phyloP scores from a whole-genome alignment of 2,329 filamentous ascomycete genomes.

The Sphaceloma murrayae region DNA sequence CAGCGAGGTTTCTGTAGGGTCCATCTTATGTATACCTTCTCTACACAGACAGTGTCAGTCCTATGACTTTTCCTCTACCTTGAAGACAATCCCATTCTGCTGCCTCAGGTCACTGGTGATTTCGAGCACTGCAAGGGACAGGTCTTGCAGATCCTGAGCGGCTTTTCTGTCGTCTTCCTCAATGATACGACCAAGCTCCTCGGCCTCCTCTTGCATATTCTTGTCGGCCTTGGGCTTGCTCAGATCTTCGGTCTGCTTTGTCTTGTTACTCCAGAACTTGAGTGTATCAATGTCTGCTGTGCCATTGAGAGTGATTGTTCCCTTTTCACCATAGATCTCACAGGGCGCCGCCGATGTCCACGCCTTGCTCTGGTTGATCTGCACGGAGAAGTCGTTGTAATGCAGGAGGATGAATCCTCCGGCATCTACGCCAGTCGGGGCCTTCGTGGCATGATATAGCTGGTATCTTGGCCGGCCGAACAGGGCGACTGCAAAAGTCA shows the following conservation, averaged over 20 bases:
- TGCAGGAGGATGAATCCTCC: slow-evolving; percentile 36
- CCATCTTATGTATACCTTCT: no score
- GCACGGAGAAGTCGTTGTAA: slow-evolving; percentile 38
- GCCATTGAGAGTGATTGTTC: slow-evolving; percentile 36
- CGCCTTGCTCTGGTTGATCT: slow-evolving; percentile 37
- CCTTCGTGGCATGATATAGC: slow-evolving; percentile 36
- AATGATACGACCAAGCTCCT: slow-evolving; percentile 38
- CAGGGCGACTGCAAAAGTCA: slow-evolving; percentile 39
- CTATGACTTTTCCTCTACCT: slow-evolving; percentile 17
- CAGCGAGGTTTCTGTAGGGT: no score
- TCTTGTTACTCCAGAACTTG: slow-evolving; percentile 35
- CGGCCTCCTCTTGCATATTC: slow-evolving; percentile 41
- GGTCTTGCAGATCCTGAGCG: slow-evolving; percentile 31
- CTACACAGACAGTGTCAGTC: no score
- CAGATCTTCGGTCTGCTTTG: slow-evolving; percentile 35
- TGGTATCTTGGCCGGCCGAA: slow-evolving; percentile 37
- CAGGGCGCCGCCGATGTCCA: slow-evolving; percentile 37
- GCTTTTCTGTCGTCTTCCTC: slow-evolving; percentile 32
- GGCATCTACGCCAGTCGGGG: slow-evolving; percentile 39
- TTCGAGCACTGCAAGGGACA: slow-evolving; percentile 34
- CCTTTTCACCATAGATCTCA: slow-evolving; percentile 41
- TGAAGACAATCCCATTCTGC: slow-evolving; percentile 36
- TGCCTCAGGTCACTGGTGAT: slow-evolving; percentile 37
- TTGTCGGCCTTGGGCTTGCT: slow-evolving; percentile 33
- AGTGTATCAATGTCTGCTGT: slow-evolving; percentile 39